Conservation (phyloP, 495 filamentous ascomycete genomes). For the Xylaria sp. region DNA sequence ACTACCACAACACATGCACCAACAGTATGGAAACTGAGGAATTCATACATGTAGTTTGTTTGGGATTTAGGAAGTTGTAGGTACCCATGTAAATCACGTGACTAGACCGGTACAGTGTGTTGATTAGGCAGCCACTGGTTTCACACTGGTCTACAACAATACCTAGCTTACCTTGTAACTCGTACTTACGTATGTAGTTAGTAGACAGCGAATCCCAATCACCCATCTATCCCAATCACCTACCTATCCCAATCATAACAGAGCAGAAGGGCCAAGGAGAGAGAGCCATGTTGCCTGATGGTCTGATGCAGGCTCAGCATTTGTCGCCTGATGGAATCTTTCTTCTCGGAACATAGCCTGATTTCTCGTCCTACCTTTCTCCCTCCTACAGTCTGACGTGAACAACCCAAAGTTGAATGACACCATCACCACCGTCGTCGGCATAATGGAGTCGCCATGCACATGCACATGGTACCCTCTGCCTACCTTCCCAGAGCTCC, state of each 20-base stretch:
- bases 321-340: background rate
- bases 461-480: slow-evolving; percentile 39
- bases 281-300: background rate
- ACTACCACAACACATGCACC: too few species aligned
- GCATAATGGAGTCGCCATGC: slow-evolving; percentile 27
- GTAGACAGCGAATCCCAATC: background rate
- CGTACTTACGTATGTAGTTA: too few species aligned
- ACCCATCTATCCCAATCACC: background rate
- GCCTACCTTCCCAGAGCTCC: slow-evolving; percentile 43
- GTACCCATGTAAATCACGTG: background rate
- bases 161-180: too few species aligned
- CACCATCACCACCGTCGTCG: background rate
- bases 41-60: too few species aligned
- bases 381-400: background rate
- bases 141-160: background rate
- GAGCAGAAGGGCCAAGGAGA: background rate
- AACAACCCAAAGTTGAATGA: background rate
- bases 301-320: background rate
- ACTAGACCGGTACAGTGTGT: background rate
- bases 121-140: background rate
- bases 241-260: too few species aligned
- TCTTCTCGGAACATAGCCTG: background rate
- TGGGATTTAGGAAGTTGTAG: background rate
- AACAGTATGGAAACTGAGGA: background rate
- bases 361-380: background rate